Base-by-base conservation (phyloP, 176 grass and related monocot species). In the Oryza officinalis region DNA sequence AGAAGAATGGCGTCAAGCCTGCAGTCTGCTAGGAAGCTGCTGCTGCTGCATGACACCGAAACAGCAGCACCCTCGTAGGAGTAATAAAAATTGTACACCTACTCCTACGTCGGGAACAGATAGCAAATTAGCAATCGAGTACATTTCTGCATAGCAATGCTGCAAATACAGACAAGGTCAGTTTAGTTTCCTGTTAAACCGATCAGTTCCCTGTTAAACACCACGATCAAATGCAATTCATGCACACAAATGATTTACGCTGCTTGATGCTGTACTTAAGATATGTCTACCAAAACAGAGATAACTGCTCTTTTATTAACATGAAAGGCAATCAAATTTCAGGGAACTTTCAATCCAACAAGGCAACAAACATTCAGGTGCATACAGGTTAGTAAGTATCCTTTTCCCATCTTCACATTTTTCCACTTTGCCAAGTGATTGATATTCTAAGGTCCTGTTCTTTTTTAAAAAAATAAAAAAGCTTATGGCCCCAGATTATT, bases 1-100 rank as follows among this genome's bases (percentile, higher is more conserved):
- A 37, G 60, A 67, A 67, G 44, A 43, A 84, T 14, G 71, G 43
- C 41, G 10, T 67, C 81, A 75, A 18, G 78, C 10, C 52, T 79
- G 3, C 49, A 59, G 65, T 35, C 65, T 23, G 45, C 73, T 59
- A 15, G 22, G 47, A 37, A 78, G 60, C 26, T 18, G 18, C 32
- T 32, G 2, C 73, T 61, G 4, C 73, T 77, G 35, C 37, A 71
- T 25, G 49, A 85, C 83, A 49, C 14, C 6, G 1, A 38, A 65
- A 66, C 23, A 54, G 60, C 18, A 67, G 52, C 57, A 43, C 23
- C 32, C 10, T 23, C 27, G n/a, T 22, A 13, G 40, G 9, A 41
- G 40, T 41, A 8, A 38, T 38, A 38, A 9, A 47, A 40, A 13
- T 7, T 64, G 14, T 64, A 25, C 10, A n/a, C 27, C 27, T 64